phyloP scores from a whole-genome alignment of 768 basidiomycete genomes.

The Pleurotus tuoliensis region DNA sequence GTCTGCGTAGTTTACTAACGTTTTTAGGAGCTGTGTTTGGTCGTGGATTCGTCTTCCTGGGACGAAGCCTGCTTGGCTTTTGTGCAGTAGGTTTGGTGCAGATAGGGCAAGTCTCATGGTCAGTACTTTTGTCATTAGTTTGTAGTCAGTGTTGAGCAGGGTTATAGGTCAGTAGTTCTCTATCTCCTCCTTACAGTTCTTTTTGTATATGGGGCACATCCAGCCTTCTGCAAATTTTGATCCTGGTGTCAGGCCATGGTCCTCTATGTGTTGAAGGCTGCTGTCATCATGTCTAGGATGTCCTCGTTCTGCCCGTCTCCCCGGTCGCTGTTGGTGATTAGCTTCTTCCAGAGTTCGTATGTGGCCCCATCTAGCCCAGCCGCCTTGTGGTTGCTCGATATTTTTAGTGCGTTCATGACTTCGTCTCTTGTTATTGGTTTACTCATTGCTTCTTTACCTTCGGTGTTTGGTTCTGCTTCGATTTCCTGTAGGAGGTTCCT shows the following conservation, averaged over 20 bases:
- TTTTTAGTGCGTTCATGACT: slow-evolving; percentile 10
- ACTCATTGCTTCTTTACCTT: background rate
- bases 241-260: slow-evolving; percentile 9
- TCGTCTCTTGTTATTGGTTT: slow-evolving; percentile 10
- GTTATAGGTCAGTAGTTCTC: slow-evolving; percentile 35
- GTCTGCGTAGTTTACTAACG: slow-evolving; percentile 21
- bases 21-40: slow-evolving; percentile 23
- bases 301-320: background rate
- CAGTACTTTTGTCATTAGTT: slow-evolving; percentile 25
- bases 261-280: slow-evolving; percentile 24
- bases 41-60: slow-evolving; percentile 23
- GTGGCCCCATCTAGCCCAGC: slow-evolving; percentile 21
- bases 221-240: slow-evolving; percentile 25
- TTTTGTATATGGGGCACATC: slow-evolving; percentile 41
- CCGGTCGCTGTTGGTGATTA: background rate
- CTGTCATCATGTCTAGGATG: slow-evolving; percentile 4
- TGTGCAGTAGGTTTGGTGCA: slow-evolving; percentile 22
- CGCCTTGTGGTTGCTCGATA: slow-evolving; percentile 15
- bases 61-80: slow-evolving; percentile 36
- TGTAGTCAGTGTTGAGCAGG: slow-evolving; percentile 33
- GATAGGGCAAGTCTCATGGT: slow-evolving; percentile 14
- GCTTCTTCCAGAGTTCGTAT: slow-evolving; percentile 25
- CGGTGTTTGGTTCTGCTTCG: background rate
- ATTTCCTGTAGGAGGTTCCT: background rate
- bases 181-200: slow-evolving; percentile 25